phyloP scores from a whole-genome alignment of 176 grass and related monocot genomes.

The Canna indica region DNA sequence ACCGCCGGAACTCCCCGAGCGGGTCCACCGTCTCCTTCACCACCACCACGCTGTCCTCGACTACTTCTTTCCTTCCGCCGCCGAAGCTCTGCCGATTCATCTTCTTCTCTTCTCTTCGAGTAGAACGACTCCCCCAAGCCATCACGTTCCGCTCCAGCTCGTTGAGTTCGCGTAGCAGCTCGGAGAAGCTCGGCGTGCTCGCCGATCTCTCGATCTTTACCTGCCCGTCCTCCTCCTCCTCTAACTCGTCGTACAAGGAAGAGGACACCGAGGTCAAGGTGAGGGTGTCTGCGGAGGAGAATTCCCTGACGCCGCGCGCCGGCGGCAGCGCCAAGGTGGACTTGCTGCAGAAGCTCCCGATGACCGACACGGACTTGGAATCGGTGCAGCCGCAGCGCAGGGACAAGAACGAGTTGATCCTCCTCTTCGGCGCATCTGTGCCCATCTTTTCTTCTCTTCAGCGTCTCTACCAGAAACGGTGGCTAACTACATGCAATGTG shows the following conservation, averaged over 20 bases:
- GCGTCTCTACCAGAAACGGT: neutral
- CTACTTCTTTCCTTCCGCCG: conserved; percentile 23
- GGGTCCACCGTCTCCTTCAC: conserved; percentile 74
- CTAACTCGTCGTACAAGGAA: neutral
- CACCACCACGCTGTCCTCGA: conserved; percentile 56
- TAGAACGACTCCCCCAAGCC: conserved; percentile 1
- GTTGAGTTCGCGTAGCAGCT: conserved; percentile 55
- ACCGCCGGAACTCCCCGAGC: conserved; percentile 65
- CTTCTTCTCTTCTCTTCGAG: neutral
- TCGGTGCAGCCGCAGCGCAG: conserved; percentile 9
- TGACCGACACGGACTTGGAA: conserved; percentile 3
- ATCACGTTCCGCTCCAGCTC: conserved; percentile 50
- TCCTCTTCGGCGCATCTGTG: conserved; percentile 2
- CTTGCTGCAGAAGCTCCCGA: neutral
- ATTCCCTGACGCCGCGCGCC: neutral
- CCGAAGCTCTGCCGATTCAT: conserved; percentile 24
- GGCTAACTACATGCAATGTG: neutral
- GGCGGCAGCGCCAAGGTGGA: conserved; percentile 17
- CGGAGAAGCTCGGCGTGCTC: conserved; percentile 48
- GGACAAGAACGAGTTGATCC: neutral
- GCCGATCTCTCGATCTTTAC: conserved; percentile 15
- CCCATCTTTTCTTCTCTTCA: neutral
- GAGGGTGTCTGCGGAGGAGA: conserved; percentile 2
- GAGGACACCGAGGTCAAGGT: neutral
- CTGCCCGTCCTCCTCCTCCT: neutral